Evolutionary conservation across 768 basidiomycete species (phyloP), one percentile per base, ranked within the genome.

Genomic region (Hemileccinum impolitum): DNA sequence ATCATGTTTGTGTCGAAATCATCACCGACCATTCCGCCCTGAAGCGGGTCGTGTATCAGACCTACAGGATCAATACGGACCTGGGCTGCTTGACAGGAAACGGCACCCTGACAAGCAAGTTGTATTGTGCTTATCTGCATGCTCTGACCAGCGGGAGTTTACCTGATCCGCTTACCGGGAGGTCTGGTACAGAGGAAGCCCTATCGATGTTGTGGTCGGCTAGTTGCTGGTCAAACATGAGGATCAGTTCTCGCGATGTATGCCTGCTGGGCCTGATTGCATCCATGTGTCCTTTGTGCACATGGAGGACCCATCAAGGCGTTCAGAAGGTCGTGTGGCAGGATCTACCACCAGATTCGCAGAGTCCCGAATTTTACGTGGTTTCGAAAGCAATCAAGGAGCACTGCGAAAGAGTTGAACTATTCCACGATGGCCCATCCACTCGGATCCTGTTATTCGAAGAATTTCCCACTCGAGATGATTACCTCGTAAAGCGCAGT

Each of bases 151-250:
- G 70, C 26, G 65, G 66, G 35, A 63, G 61, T 23, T 57, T 72
- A 3, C 63, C 68, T 1, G 77, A 79, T 54, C 74, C 75, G 0
- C 59, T 79, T 34, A 74, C 71, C 0, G 51, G 52, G 60, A 68
- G 68, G 10, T 73, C 72, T 0, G 77, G 77, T 7, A 67, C 68
- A 4, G 67, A 73, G 34, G 66, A 76, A 43, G 75, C 75, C 1
- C 55, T 76, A 15, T 49, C 60, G 32, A 62, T 70, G 37, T 55
- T 78, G 35, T 49, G 46, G 18, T 73, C 72, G 0, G 68, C 73
- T 13, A 54, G 61, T 14, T 69, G 61, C 18, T 60, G 54, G 17
- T 75, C 76, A 0, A 76, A 76, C 44, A 68, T 70, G 56, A 55
- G 48, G 26, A 58, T 76, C 10, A 49, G 48, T 5, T 0, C 32